Evolutionary conservation across 768 basidiomycete genomes (phyloP), one percentile per base, ranked within the genome.

Genomic region (Trametes villosa): DNA sequence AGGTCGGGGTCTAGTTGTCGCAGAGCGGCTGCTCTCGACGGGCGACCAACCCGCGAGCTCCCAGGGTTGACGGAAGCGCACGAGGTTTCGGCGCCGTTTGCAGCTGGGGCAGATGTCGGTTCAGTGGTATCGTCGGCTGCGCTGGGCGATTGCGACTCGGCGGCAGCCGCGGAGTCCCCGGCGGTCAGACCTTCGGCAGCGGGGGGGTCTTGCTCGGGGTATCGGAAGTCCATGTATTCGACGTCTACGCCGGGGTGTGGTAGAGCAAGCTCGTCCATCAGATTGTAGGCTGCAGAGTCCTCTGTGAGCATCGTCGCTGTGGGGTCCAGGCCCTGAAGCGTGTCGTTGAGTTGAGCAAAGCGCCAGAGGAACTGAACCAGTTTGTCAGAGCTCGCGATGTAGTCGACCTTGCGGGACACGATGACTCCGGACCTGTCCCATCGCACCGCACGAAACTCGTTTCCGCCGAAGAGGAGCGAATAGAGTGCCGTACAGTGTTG

Each of bases 341-440:
- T 33, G 36, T 31, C 38, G 17, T 38, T 9, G 18, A 51, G 57
- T 24, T 24, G 11, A 0, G 44, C 29, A 20, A 60, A 33, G 17
- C 51, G 51, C 45, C 44, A 44, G 5, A 60, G 52, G 17, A 60
- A 1, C 4, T 60, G 42, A 20, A 29, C 30, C 12, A 53, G 18
- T 2, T 15, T 9, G 13, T 47, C 12, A 30, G 49, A 30, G 6
- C 38, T 12, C 9, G 33, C 12, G 42, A 33, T 24, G 46, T 59
- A 59, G 52, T 59, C 44, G 52, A 53, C 18, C 17, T 27, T 24
- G 3, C 13, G 22, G 3, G 58, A 42, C 24, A 46, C 29, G 42
- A 53, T 30, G 15, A 30, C 36, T 5, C 50, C 58, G 5, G 58
- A 53, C 22, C 44, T 17, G 20, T 59, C 58, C 51, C 51, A 59